Evolutionary conservation across 140 eudicot species (phyloP).

Genomic region (Stevia rebaudiana): DNA sequence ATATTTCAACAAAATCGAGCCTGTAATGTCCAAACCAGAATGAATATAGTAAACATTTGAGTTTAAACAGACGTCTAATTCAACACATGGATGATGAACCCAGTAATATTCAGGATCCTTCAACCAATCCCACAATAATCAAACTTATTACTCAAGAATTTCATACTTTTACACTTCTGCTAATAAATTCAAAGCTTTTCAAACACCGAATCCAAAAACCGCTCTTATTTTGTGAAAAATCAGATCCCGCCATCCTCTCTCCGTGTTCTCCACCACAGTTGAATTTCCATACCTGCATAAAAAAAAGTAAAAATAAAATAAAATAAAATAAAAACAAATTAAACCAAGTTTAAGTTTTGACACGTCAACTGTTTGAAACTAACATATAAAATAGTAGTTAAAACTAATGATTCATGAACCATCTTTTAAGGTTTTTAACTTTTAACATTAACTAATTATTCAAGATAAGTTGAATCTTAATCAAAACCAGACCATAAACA

Average conservation of each 20-base stretch:
- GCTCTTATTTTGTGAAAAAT: conserved; percentile 82
- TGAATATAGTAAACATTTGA: too few relatives aligned
- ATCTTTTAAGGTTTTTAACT: too few relatives aligned
- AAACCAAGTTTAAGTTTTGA: too few relatives aligned
- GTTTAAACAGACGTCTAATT: too few relatives aligned
- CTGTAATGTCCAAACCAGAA: neutral
- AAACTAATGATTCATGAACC: too few relatives aligned
- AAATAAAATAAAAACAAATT: too few relatives aligned
- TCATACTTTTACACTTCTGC: conserved; percentile 22
- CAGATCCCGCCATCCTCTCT: conserved; percentile 96
- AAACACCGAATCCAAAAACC: conserved; percentile 86
- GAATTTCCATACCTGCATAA: conserved; percentile 81
- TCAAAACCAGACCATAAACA: too few relatives aligned
- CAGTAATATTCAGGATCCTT: neutral
- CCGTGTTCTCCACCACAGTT: conserved; percentile 94
- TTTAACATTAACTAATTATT: too few relatives aligned
- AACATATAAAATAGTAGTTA: too few relatives aligned
- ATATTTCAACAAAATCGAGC: conserved; percentile 14
- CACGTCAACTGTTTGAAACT: too few relatives aligned
- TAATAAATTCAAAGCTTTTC: conserved; percentile 14
- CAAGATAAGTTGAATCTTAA: too few relatives aligned
- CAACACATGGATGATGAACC: conserved; percentile 7
- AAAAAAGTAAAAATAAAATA: too few relatives aligned
- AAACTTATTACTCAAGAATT: conserved; percentile 27
- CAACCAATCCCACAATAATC: neutral